Base-by-base conservation (phyloP, 148 eudicot species). In the Limonium bicolor region DNA sequence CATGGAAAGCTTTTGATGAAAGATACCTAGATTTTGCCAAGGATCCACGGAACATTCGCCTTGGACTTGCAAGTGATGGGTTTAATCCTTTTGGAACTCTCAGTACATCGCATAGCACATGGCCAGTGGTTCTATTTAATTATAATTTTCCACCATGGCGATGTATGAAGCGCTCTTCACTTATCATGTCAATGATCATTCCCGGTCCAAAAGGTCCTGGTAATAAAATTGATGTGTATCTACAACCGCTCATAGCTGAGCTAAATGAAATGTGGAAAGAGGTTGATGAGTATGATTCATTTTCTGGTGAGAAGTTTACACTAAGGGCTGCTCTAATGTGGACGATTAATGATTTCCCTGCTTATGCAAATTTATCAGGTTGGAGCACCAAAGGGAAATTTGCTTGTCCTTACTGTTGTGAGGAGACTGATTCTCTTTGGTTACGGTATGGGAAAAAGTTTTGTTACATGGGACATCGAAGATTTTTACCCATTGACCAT, bases 271-370 rank as follows among this genome's bases (percentile, higher is more conserved):
- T 58, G 8, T 48, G 55, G 55, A 32, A 39, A 1, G 49, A 46
- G 18, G 51, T 51, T 3, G 15, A 35, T 22, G 16, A 51, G 12
- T 51, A 51, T 43, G 58, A 44, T 19, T 15, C 28, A 1, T 31
- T 15, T 41, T 20, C 16, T 3, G 12, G 41, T 25, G 20, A 42
- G 7, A 27, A 14, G 7, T 59, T 59, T 27, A 49, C 29, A 32
- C 4, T 50, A 28, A 12, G 14, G 12, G 63, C 50, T 2, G 29
- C 49, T 21, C 25, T 59, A 1, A 3, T 22, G 26, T 59, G 50
- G 50, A 51, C 44, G 15, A 42, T 59, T 5, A 50, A 27, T 59
- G 63, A 50, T 41, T 59, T 59, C 26, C 50, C 43, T 10, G 51
- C 56, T 14, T 59, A 59, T 42, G 56, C 49, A 4, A 35, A 49